Evolutionary conservation across 2,329 filamentous ascomycete species (phyloP), one percentile per base, ranked within the genome.

Genomic region (Colletotrichum chrysophilum): DNA sequence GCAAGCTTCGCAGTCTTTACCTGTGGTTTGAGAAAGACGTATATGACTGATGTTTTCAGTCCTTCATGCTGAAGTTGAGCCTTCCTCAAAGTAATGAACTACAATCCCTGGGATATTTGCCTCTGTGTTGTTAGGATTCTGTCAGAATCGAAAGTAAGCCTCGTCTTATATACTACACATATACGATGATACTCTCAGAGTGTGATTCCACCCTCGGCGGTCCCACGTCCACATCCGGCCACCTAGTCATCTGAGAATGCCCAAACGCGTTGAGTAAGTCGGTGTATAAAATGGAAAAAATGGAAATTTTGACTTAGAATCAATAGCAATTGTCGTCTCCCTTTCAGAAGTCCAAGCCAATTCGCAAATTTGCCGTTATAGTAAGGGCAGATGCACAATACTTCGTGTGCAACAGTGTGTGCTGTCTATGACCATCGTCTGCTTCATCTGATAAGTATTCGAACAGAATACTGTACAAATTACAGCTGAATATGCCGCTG

Each of bases 401-500:
- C 18, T 4, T 4, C 38, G 3, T 48, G 0, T 1, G 38, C 38
- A 43, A 43, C 16, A n/a, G 38, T 43, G 38, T 43, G 38, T 10
- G 8, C 10, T 43, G 38, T 4, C 10, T 10, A 12, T 6, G 18
- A n/a, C 18, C 9, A 48, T 48, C 38, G 0, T 48, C 38, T 48
- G 18, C 18, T 48, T 12, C 9, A 12, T 12, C 38, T 48, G 18
- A 2, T 12, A 4, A 6, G 18, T 48, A 48, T 7, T 48, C 2
- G 5, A 21, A 5, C 10, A n/a, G 5, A 48, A 48, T 6, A 48
- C 3, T 10, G 18, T 12, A 21, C 4, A 10, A 10, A 3, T 2
- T 0, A 2, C 2, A 12, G 18, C 5, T 12, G 3, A n/a, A 21
- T n/a, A 48, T 48, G 9, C 9, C 6, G 38, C 38, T n/a, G 1